phyloP scores from a whole-genome alignment of 2,329 filamentous ascomycete genomes.

The Verticillium longisporum region DNA sequence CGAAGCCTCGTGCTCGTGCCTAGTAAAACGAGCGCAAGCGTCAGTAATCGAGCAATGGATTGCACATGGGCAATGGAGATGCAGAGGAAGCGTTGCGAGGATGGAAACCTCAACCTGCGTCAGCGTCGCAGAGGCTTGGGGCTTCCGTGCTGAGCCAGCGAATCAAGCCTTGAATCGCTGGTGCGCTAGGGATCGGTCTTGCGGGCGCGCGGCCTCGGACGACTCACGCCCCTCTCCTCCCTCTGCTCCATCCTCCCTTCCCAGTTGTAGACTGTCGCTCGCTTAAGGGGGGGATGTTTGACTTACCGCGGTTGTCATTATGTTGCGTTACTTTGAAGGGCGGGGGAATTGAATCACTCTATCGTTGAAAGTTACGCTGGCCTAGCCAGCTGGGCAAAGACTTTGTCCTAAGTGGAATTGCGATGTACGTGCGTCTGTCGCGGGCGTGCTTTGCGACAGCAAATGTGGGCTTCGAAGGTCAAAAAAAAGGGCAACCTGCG shows the following conservation, averaged over 20 bases:
- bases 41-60: neutral
- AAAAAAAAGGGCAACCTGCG: neutral
- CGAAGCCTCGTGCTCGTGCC: slow-evolving; percentile 30
- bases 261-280: neutral
- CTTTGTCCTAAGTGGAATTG: neutral
- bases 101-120: neutral
- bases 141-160: neutral
- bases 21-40: slow-evolving; percentile 13
- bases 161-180: neutral
- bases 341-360: neutral
- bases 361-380: neutral
- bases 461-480: neutral
- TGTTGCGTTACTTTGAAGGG: neutral
- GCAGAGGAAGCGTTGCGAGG: neutral
- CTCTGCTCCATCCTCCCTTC: neutral
- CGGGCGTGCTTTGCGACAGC: neutral
- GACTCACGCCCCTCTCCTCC: neutral
- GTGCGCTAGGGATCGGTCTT: neutral
- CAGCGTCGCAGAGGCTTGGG: neutral
- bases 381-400: neutral
- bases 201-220: neutral
- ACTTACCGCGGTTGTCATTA: neutral
- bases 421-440: neutral
- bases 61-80: neutral
- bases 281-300: neutral